A percentile compares a stretch with the other conserved stretches of the same genome.
Evolutionary conservation across 108 stramenopile species (phyloP).

Genomic region (Pseudonitzschia delicatissima): DNA sequence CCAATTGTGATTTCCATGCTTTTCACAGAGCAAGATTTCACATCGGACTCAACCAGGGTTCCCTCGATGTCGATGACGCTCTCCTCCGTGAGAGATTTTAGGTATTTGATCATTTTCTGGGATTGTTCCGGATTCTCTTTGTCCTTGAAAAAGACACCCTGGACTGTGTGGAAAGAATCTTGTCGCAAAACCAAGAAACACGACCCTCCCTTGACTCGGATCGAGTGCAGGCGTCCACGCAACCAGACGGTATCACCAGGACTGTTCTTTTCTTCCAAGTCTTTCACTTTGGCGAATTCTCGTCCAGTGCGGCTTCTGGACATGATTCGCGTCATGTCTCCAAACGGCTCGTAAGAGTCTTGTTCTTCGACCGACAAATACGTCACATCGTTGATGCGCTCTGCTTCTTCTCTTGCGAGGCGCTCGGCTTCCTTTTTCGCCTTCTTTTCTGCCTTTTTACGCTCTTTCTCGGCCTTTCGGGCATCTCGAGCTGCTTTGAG

Average conservation of each 20-base stretch:
- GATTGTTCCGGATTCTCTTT: constrained; percentile 82
- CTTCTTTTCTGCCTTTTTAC: constrained; percentile 77
- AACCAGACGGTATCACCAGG: constrained; percentile 85
- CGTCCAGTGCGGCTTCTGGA: constrained; percentile 73
- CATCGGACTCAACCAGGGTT: constrained; percentile 68
- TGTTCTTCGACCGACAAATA: constrained; percentile 67
- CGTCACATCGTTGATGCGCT: constrained; percentile 65
- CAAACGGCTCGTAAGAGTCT: constrained; percentile 62
- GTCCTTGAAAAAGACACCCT: constrained; percentile 95
- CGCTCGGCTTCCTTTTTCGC: constrained; percentile 69
- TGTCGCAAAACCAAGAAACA: constrained; percentile 94
- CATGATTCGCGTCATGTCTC: constrained; percentile 73
- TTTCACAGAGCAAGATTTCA: constrained; percentile 71
- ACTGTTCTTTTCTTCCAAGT: constrained; percentile 50
- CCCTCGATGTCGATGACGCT: constrained; percentile 92
- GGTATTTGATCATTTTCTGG: constrained; percentile 87
- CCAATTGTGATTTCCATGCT: constrained; percentile 81
- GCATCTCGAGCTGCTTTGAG: constrained; percentile 77
- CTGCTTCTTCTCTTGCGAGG: constrained; percentile 61
- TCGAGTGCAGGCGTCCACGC: constrained; percentile 86
- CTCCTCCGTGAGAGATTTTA: constrained; percentile 89
- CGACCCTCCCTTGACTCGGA: constrained; percentile 94
- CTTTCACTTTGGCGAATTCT: constrained; percentile 50
- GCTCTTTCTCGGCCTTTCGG: constrained; percentile 80
- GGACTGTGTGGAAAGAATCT: constrained; percentile 89